Evolutionary conservation across 2,329 filamentous ascomycete genomes (phyloP), one percentile per base, ranked within the genome.

Genomic region (Penicillium sclerotiorum): DNA sequence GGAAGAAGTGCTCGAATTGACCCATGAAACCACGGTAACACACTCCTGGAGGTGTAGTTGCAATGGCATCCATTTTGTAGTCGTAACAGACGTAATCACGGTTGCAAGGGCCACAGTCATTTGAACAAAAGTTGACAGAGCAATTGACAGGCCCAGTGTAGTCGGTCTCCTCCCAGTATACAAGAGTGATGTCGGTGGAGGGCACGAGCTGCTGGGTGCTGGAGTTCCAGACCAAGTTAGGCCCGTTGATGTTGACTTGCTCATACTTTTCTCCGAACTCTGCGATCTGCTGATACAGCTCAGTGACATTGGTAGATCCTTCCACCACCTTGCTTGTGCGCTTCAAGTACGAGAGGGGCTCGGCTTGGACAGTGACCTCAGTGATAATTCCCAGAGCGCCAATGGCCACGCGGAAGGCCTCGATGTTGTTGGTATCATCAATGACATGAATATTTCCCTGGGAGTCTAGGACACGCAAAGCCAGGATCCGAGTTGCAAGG

Each of bases 91-190:
- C n/a, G 27, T 44, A 44, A 22, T 44, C 30, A n/a, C 28, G 27
- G 18, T 44, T 25, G 28, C 41, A 44, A 27, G 9, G 15, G 11
- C 30, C 41, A 17, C 41, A 44, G 41, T 35, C 41, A 35, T 44
- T 44, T 18, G 41, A 33, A 28, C 41, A 44, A 18, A 21, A 44
- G 28, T 44, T 25, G 5, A 42, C 22, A 9, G 41, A 33, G 39
- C 39, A 42, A 25, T 42, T 42, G 22, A 8, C 17, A 27, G 25
- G 4, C 5, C 39, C 41, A 13, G 13, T 33, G 30, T 33, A 33
- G 41, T 44, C 20, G 18, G 41, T 44, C 18, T 35, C 27, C 18
- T 44, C 41, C 41, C 41, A 44, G 41, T 44, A 44, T 9, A 33
- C 23, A 6, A 44, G 12, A 12, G 41, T 44, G 8, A 33, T 5